Conservation (phyloP, 2,329 filamentous ascomycete species). For the Trichophyton mentagrophytes region DNA sequence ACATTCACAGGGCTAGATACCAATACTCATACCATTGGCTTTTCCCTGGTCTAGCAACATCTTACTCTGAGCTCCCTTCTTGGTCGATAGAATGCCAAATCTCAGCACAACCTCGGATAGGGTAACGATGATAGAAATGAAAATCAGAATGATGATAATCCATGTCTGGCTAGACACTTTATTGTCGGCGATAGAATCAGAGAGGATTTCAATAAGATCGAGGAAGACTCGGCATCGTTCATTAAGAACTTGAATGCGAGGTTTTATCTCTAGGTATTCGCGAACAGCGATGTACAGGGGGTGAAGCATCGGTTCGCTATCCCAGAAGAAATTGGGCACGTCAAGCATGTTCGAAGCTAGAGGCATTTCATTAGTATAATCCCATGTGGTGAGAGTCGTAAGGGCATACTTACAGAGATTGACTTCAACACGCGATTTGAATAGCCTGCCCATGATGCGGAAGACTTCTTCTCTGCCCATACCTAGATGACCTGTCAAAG, state of each 20-base stretch:
- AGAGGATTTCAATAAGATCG: conserved; percentile 87
- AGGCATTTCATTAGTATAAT: not conserved
- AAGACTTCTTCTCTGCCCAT: conserved; percentile 90
- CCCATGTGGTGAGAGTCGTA: not conserved
- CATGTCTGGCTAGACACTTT: conserved; percentile 96
- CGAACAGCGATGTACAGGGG: conserved; percentile 88
- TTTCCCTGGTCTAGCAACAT: not conserved
- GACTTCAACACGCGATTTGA: conserved; percentile 89
- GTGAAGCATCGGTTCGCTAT: conserved; percentile 86
- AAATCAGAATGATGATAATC: conserved; percentile 92
- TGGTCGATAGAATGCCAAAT: conserved; percentile 55
- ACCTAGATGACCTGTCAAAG: conserved; percentile 76
- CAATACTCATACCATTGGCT: not conserved
- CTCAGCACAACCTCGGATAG: conserved; percentile 77
- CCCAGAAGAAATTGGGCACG: conserved; percentile 97
- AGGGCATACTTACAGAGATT: conserved; percentile 68
- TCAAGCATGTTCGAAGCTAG: conserved; percentile 88
- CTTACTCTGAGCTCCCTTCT: not conserved
- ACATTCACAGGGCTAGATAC: not conserved
- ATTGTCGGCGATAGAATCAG: conserved; percentile 79
- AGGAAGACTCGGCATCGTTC: conserved; percentile 94
- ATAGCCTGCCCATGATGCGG: conserved; percentile 76
- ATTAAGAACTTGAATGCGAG: conserved; percentile 89
- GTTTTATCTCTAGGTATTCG: conserved; percentile 95
- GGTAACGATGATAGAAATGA: conserved; percentile 82